Percentiles rank a stretch among this genome's conserved stretches.
These are phyloP conservation scores for Papiliotrema nemorosa DNA, from an alignment of 1,284 basidiomycete genomes.

Conservation along the genomic window DNA sequence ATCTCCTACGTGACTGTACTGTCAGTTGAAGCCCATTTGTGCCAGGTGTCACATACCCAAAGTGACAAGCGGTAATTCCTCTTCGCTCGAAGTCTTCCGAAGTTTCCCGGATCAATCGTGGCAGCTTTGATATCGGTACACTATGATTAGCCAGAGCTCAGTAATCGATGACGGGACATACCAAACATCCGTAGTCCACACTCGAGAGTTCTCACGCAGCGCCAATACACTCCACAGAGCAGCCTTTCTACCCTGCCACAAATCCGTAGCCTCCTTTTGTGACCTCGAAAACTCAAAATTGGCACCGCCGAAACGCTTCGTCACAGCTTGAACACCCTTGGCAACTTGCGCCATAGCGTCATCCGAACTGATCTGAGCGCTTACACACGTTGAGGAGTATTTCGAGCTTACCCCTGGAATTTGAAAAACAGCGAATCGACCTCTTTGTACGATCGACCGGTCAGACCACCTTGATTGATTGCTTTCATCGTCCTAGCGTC, in stretches of 20 bases:
- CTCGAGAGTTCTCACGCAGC: slow-evolving; percentile 60
- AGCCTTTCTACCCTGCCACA: slow-evolving; percentile 86
- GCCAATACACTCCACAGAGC: slow-evolving; percentile 69
- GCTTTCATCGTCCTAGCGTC: slow-evolving; percentile 67
- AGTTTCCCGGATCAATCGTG: slow-evolving; percentile 69
- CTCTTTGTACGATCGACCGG: slow-evolving; percentile 60
- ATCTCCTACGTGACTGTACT: slow-evolving; percentile 78
- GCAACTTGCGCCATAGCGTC: slow-evolving; percentile 64
- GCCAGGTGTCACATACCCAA: slow-evolving; percentile 33
- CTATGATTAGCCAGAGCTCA: slow-evolving; percentile 31
- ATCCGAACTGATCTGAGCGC: slow-evolving; percentile 46
- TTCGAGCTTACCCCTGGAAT: slow-evolving; percentile 61
- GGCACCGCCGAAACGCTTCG: slow-evolving; percentile 63
- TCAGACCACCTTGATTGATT: slow-evolving; percentile 63
- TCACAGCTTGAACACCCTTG: slow-evolving; percentile 58
- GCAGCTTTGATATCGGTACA: slow-evolving; percentile 75
- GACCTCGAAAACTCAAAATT: slow-evolving; percentile 66
- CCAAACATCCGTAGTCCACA: slow-evolving; percentile 85
- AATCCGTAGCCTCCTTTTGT: slow-evolving; percentile 65
- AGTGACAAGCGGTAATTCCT: slow-evolving; percentile 57
- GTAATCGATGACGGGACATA: slow-evolving; percentile 47
- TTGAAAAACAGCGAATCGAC: slow-evolving; percentile 81
- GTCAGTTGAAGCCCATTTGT: neutral
- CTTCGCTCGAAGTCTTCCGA: slow-evolving; percentile 64
- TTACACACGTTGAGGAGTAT: neutral